Evolutionary conservation across 148 eudicot genomes (phyloP).

Genomic region (Rheum nobile): DNA sequence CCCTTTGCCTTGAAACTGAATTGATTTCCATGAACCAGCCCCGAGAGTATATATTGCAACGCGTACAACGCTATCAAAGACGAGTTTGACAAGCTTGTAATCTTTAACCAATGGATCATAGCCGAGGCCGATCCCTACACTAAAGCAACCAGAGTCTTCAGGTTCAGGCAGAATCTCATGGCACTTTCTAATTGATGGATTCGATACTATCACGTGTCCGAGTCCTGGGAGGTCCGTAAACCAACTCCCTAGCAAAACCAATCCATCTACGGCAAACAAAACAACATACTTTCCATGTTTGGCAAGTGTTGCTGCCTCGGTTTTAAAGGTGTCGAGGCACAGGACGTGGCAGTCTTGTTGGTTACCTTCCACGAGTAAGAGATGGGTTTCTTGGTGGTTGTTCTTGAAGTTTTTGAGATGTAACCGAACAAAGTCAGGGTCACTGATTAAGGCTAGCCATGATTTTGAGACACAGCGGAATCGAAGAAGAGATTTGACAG

Average conservation of each 20-base stretch:
- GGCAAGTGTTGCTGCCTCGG: too few relatives aligned
- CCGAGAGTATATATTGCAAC: not conserved
- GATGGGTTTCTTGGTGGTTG: not conserved
- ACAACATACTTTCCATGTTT: too few relatives aligned
- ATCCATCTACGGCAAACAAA: too few relatives aligned
- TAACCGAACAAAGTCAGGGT: not conserved
- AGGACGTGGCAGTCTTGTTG: too few relatives aligned
- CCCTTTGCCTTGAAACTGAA: not conserved
- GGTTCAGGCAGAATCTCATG: too few relatives aligned
- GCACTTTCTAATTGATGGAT: too few relatives aligned
- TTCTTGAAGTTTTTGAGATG: not conserved
- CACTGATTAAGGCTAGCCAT: not conserved
- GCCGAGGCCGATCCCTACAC: not conserved
- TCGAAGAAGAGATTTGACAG: not conserved
- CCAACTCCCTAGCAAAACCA: too few relatives aligned
- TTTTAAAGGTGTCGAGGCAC: too few relatives aligned
- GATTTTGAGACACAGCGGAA: not conserved
- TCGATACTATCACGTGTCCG: too few relatives aligned
- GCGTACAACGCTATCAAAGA: not conserved
- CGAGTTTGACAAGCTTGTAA: not conserved
- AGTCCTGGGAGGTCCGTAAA: too few relatives aligned
- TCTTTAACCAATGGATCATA: not conserved
- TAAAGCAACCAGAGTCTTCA: too few relatives aligned
- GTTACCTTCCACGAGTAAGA: too few relatives aligned
- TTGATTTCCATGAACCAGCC: not conserved